A percentile compares a stretch with the other conserved stretches of the same genome.
Evolutionary conservation across 2,329 filamentous ascomycete species (phyloP).

Genomic region (Beauveria australis): DNA sequence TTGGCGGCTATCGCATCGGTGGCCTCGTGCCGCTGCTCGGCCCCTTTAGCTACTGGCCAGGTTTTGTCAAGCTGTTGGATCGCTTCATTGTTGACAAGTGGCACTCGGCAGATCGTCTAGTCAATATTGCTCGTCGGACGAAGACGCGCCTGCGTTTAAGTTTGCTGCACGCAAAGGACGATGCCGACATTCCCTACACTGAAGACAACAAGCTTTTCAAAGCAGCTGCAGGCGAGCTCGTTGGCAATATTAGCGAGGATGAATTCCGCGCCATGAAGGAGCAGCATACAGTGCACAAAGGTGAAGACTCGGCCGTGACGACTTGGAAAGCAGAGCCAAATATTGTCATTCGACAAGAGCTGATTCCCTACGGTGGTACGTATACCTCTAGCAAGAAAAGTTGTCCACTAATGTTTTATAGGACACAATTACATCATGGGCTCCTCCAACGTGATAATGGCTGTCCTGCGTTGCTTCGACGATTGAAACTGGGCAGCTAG

Average conservation of each 20-base stretch:
- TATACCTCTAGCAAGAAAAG: not conserved
- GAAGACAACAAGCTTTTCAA: constrained; percentile 59
- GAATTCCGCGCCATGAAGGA: constrained; percentile 38
- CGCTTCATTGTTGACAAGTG: constrained; percentile 69
- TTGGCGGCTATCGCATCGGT: constrained; percentile 70
- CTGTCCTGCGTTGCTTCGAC: constrained; percentile 58
- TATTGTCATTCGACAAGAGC: constrained; percentile 44
- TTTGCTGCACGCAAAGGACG: constrained; percentile 73
- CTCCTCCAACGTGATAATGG: constrained; percentile 54
- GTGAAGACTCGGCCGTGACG: constrained; percentile 40
- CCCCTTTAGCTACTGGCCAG: constrained; percentile 61
- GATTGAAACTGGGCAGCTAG: constrained; percentile 9
- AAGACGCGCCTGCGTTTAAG: constrained; percentile 53
- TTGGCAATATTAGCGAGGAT: constrained; percentile 27
- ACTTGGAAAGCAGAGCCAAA: constrained; percentile 36
- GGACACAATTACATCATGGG: constrained; percentile 64
- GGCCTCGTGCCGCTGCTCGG: constrained; percentile 73
- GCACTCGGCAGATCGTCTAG: constrained; percentile 62
- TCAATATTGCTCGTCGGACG: constrained; percentile 44
- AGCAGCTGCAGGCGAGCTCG: constrained; percentile 46
- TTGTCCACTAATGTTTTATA: constrained; percentile 20
- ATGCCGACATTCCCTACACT: constrained; percentile 71
- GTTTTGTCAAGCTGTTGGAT: constrained; percentile 52
- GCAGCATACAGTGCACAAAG: constrained; percentile 33
- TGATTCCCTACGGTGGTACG: constrained; percentile 48